These are phyloP conservation scores for Paramecium sonneborni DNA, from an alignment of 73 alveolate species.

Conservation along the genomic window DNA sequence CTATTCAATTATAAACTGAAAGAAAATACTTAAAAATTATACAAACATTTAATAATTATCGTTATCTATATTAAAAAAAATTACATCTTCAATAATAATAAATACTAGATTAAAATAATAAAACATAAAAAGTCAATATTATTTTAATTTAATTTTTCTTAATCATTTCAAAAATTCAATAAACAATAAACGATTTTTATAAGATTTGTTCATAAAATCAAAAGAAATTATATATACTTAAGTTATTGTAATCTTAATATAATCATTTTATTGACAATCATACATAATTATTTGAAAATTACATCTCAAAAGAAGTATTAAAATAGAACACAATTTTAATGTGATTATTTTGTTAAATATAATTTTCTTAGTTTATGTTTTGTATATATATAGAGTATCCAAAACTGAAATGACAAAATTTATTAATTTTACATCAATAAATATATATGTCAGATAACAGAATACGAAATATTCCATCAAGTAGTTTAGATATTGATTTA, in stretches of 20 bases:
- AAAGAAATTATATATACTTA: too few species aligned
- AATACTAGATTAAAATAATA: too few species aligned
- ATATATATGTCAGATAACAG: not conserved
- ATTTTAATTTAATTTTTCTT: not conserved
- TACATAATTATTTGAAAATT: too few species aligned
- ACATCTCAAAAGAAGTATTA: not conserved
- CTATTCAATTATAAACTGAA: too few species aligned
- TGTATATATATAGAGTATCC: not conserved
- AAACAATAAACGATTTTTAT: not conserved
- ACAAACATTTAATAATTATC: conserved; percentile 28
- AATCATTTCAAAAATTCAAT: not conserved
- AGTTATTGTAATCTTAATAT: not conserved
- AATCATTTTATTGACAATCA: too few species aligned
- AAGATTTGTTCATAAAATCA: too few species aligned
- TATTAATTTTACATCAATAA: not conserved
- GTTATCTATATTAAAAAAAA: too few species aligned
- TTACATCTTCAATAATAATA: too few species aligned
- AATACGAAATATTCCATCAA: not conserved
- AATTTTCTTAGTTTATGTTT: not conserved
- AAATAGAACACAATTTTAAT: not conserved
- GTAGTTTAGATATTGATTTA: not conserved
- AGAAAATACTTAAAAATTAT: not conserved
- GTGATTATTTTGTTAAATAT: not conserved
- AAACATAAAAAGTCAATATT: too few species aligned
- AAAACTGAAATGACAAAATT: not conserved